These are phyloP conservation scores for Sicyos edulis DNA, from an alignment of 306 rosid species.

Conservation along the genomic window DNA sequence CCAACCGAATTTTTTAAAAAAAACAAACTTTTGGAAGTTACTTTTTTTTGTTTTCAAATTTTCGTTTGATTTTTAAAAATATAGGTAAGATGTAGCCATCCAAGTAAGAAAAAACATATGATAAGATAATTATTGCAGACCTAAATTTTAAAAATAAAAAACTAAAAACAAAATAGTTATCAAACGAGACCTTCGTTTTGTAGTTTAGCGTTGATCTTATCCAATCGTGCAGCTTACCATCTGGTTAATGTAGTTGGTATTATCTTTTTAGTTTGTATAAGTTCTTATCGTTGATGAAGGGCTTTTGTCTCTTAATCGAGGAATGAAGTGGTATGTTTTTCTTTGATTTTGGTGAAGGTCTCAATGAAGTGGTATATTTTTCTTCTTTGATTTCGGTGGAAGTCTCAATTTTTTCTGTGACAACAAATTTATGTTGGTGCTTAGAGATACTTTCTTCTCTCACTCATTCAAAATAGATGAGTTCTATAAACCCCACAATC, in stretches of 20 bases:
- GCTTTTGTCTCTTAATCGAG: background rate
- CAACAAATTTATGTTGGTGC: background rate
- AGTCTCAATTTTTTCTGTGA: background rate
- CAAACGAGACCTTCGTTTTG: background rate
- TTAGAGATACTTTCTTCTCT: background rate
- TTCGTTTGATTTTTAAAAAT: too few relatives aligned
- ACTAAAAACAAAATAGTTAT: too few relatives aligned
- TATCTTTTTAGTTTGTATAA: too few relatives aligned
- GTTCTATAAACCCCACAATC: background rate
- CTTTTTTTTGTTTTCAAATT: too few relatives aligned
- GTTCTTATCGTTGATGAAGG: too few relatives aligned
- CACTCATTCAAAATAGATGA: background rate
- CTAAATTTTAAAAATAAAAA: too few relatives aligned
- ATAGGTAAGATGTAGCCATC: too few relatives aligned
- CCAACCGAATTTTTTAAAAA: too few relatives aligned
- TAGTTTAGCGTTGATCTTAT: background rate
- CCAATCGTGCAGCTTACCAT: background rate
- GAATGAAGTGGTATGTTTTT: background rate
- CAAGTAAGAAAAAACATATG: too few relatives aligned
- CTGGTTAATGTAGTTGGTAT: too few relatives aligned
- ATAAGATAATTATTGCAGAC: too few relatives aligned
- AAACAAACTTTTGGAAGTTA: too few relatives aligned
- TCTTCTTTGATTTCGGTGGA: background rate
- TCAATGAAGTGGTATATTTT: background rate
- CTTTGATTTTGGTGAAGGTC: background rate